These are phyloP conservation scores for Neoboletus brunneissimus DNA, from an alignment of 768 basidiomycete species.

Conservation along the genomic window DNA sequence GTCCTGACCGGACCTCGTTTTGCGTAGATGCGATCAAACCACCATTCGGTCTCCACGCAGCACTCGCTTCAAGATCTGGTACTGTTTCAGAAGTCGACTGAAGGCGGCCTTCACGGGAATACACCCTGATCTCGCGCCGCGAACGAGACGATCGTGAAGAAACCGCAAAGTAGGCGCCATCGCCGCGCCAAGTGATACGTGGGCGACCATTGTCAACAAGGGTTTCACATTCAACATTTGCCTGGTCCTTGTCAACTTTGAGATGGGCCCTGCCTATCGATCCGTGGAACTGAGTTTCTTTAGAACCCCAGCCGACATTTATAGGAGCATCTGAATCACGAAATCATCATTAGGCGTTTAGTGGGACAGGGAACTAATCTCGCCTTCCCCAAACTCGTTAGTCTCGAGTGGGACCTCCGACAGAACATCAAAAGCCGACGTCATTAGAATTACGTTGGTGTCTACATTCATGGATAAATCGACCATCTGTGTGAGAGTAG, in stretches of 20 bases:
- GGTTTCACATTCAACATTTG: constrained; percentile 46
- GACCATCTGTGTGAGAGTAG: not conserved
- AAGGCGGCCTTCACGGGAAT: constrained; percentile 51
- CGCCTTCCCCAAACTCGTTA: constrained; percentile 84
- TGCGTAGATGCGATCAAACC: constrained; percentile 81
- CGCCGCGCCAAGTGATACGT: constrained; percentile 91
- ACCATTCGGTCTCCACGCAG: constrained; percentile 88
- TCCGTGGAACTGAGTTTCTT: constrained; percentile 96
- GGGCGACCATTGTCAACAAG: constrained; percentile 71
- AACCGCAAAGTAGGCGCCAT: constrained; percentile 84
- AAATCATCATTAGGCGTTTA: constrained; percentile 8
- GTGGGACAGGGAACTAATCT: constrained; percentile 8
- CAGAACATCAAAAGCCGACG: constrained; percentile 82
- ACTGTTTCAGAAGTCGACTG: constrained; percentile 85
- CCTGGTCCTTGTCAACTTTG: constrained; percentile 50
- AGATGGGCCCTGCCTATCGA: constrained; percentile 75
- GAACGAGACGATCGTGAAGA: constrained; percentile 58
- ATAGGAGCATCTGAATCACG: constrained; percentile 70
- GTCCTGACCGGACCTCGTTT: constrained; percentile 69
- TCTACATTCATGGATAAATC: constrained; percentile 45
- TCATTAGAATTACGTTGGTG: constrained; percentile 84
- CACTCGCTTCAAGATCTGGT: constrained; percentile 73
- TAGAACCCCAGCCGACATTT: constrained; percentile 97
- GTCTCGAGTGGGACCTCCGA: constrained; percentile 74
- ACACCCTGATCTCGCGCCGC: constrained; percentile 29